Base-by-base conservation (phyloP, 192 early-diverging fungal species). In the Coemansia biformis region DNA sequence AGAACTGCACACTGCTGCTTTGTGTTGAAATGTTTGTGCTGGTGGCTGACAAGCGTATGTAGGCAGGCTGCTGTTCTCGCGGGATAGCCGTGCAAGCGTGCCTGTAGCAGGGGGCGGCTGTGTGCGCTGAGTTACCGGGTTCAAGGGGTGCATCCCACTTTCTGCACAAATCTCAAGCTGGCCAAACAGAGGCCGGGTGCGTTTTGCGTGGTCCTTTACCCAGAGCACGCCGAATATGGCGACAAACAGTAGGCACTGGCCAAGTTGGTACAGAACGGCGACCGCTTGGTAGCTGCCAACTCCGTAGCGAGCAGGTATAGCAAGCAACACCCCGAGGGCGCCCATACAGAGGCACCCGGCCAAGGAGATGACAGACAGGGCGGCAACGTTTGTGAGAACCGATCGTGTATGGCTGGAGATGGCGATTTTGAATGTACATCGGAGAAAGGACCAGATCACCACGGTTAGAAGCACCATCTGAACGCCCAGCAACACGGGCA, bases 191-290 rank as follows among this genome's bases (percentile, higher is more conserved):
- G 57, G 58, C 1, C 65, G 47, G 5, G 58, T 68, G 2, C 58
- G 43, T 35, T 51, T 60, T 8, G 65, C 57, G n/a, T 57, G 48
- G 22, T 61, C 65, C 6, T 58, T 16, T 0, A 68, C 58, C 65
- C 57, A 68, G 13, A 61, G 41, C 1, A 54, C 58, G 0, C 53
- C 54, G 37, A 68, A 53, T 16, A 61, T 57, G 3, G 65, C 31
- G 7, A 60, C 15, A 18, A 60, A 56, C 11, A 68, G 34, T 0
- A 68, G 29, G 10, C 58, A 61, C 18, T 68, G 65, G 0, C 65
- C 65, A 0, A 60, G 39, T 3, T 46, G 18, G 37, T 68, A 60
- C n/a, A 68, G 34, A 1, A 61, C 30, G 8, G 48, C 19, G n/a
- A 48, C 38, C 2, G 48, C 33, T 8, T 48, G 21, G 16, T 61